These are phyloP conservation scores for Inonotus obliquus DNA, from an alignment of 1,284 basidiomycete species.

Conservation along the genomic window DNA sequence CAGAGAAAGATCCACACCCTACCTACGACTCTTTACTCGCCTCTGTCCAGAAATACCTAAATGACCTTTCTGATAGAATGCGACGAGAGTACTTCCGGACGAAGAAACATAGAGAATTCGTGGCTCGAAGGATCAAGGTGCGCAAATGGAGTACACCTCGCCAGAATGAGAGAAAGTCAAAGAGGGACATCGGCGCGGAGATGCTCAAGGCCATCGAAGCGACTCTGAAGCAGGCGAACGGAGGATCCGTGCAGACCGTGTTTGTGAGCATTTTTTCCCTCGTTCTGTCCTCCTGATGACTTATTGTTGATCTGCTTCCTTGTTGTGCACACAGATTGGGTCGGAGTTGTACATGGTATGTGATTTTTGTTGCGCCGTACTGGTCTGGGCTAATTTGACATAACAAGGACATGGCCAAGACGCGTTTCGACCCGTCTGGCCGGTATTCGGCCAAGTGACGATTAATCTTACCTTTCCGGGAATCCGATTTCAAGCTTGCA, in stretches of 20 bases:
- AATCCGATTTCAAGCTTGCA: no score
- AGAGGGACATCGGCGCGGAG: not conserved
- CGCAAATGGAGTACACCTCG: not conserved
- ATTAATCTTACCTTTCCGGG: no score
- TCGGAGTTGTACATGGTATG: no score
- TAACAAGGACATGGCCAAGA: no score
- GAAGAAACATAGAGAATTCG: not conserved
- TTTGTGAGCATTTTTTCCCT: not conserved
- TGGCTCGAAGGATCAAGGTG: not conserved
- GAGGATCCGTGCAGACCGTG: conserved; percentile 1
- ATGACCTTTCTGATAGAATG: not conserved
- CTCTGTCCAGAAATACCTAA: not conserved
- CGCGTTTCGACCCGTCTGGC: no score
- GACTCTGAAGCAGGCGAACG: not conserved
- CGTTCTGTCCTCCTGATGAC: no score
- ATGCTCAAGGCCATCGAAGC: not conserved
- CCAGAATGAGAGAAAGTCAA: not conserved
- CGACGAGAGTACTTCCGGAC: not conserved
- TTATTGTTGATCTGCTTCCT: no score
- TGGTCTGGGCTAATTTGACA: no score
- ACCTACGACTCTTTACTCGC: conserved; percentile 1
- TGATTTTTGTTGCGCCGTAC: no score
- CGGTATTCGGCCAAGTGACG: no score
- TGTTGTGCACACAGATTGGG: no score
- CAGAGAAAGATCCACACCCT: conserved; percentile 11